Evolutionary conservation across 1,139 yeast species (phyloP), one percentile per base, ranked within the genome.

Genomic region (Taphrina populina): DNA sequence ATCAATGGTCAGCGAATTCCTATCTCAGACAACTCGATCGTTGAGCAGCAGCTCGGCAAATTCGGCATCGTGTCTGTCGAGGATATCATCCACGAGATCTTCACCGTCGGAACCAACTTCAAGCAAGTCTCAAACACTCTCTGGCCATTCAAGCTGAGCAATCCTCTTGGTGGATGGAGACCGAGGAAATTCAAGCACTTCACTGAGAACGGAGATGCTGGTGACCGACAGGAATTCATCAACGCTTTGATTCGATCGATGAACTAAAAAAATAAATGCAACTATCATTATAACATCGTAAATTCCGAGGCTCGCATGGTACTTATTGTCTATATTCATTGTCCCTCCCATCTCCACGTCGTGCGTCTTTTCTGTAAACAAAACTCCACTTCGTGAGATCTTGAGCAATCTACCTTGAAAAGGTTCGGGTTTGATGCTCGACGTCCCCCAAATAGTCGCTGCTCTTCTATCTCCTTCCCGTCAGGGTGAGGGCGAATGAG

Each of bases 131-230:
- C 88, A 88, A 92, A 92, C 96, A 92, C 92, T 83, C 82, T 92
- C 79, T 92, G 97, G 96, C 98, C 98, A 79, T 92, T 92, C 95
- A 86, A 90, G 83, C 85, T 92, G 74, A 88, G 97, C 71, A 88
- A 88, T 84, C 98, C 98, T 75, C 82, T 83, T 75, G 98, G 98
- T 76, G 98, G 98, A 77, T 92, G 96, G 97, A 95, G 96, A 80
- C 87, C 88, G 67, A 82, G 84, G 75, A 92, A 92, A 84, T 92
- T 92, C 95, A 84, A 84, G 82, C 98, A 92, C 81, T 92, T 87
- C 76, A 87, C 92, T 82, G 96, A 90, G 82, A 97, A 98, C 81
- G 98, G 98, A 83, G 86, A 96, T 79, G 82, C 90, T 76, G 98
- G 98, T 83, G 90, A 92, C 95, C 88, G 97, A 79, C 98, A 92